Evolutionary conservation across 257 asterid species (phyloP).

Genomic region (Agastache rugosa): DNA sequence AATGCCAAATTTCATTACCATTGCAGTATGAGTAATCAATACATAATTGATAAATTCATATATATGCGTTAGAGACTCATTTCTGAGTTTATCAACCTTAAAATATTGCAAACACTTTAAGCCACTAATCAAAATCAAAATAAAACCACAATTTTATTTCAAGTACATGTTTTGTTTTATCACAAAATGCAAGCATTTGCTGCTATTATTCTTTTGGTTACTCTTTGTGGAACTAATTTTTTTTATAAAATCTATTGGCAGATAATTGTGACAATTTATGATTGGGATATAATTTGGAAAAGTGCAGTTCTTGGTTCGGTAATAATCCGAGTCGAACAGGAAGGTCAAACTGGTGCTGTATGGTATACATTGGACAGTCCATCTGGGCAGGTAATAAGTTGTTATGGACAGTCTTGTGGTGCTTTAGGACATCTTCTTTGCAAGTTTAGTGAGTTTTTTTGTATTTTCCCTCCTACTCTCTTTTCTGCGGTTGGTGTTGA

Average conservation of each 20-base stretch:
- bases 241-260: slow-evolving; percentile 52
- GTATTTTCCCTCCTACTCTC: slow-evolving; percentile 1
- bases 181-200: background rate
- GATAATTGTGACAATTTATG: slow-evolving; percentile 93
- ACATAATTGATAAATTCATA: slow-evolving; percentile 3
- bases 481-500: slow-evolving; percentile 16
- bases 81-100: slow-evolving; percentile 11
- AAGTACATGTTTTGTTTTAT: slow-evolving; percentile 22
- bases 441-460: background rate
- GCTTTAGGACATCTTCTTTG: slow-evolving; percentile 18
- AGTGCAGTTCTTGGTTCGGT: slow-evolving; percentile 98
- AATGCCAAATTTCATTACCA: slow-evolving; percentile 7
- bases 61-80: background rate
- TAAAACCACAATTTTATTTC: slow-evolving; percentile 1
- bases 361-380: slow-evolving; percentile 90
- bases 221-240: slow-evolving; percentile 41
- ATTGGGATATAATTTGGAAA: slow-evolving; percentile 99
- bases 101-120: slow-evolving; percentile 11
- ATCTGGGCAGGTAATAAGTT: slow-evolving; percentile 84
- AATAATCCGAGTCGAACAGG: slow-evolving; percentile 70
- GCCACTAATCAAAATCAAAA: slow-evolving; percentile 10
- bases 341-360: slow-evolving; percentile 85
- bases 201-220: slow-evolving; percentile 22
- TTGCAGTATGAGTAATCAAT: background rate
- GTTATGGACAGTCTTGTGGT: slow-evolving; percentile 22